These are phyloP conservation scores for Fusarium kyushuense DNA, from an alignment of 2,329 filamentous ascomycete genomes.

Conservation along the genomic window DNA sequence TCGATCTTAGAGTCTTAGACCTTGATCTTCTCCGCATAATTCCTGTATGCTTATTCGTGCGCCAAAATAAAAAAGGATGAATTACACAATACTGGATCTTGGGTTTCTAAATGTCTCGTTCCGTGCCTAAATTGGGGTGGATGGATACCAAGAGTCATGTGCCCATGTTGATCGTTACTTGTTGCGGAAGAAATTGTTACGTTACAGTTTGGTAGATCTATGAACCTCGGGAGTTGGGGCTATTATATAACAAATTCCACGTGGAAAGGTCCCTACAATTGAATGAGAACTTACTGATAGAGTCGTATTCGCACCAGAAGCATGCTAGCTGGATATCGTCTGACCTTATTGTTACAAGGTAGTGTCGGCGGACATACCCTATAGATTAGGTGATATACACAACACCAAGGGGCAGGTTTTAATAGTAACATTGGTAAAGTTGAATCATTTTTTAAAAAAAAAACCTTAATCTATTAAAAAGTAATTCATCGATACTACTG, in stretches of 20 bases:
- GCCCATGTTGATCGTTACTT: slow-evolving; percentile 18
- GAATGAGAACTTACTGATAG: neutral
- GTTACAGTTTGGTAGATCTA: neutral
- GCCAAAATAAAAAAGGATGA: slow-evolving; percentile 2
- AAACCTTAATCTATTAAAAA: neutral
- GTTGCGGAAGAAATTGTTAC: neutral
- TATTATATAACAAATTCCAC: neutral
- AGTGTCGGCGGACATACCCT: neutral
- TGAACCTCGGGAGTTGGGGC: slow-evolving; percentile 2
- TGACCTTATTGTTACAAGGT: neutral
- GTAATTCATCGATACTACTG: neutral
- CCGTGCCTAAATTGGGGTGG: neutral
- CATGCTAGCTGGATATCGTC: neutral
- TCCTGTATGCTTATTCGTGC: slow-evolving; percentile 17
- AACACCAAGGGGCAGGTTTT: neutral
- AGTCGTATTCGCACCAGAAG: neutral
- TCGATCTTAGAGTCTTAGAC: slow-evolving; percentile 1
- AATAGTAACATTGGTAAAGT: neutral
- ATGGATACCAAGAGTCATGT: slow-evolving; percentile 12
- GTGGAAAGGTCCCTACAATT: neutral
- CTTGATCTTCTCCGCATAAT: slow-evolving; percentile 27
- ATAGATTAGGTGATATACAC: neutral
- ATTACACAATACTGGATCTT: slow-evolving; percentile 5
- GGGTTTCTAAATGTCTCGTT: slow-evolving; percentile 1
- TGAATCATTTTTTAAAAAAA: neutral